A percentile compares a stretch with the other conserved stretches of the same genome.
Conservation (phyloP, 257 asterid genomes). For the Capsicum pubescens region DNA sequence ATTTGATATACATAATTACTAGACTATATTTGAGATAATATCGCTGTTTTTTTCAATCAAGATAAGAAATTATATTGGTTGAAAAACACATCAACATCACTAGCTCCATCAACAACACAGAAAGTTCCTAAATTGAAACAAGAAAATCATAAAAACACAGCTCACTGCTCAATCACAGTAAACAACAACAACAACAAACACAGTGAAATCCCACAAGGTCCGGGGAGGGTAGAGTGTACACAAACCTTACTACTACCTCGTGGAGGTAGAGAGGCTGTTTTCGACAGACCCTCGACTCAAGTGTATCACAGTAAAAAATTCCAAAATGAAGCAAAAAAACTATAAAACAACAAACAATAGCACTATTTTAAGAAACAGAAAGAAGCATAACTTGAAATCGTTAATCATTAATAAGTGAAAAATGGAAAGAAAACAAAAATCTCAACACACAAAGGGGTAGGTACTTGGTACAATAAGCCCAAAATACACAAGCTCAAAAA, state of each 20-base stretch:
- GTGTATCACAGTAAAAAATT: background rate
- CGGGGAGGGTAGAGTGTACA: no score
- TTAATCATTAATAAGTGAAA: slow-evolving; percentile 21
- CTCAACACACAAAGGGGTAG: background rate
- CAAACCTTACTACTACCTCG: no score
- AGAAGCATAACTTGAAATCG: slow-evolving; percentile 27
- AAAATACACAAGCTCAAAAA: slow-evolving; percentile 23
- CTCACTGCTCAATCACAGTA: background rate
- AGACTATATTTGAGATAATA: no score
- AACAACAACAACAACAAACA: no score
- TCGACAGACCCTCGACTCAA: no score
- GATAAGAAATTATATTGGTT: no score
- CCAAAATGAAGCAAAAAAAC: slow-evolving; percentile 19
- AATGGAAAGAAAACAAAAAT: slow-evolving; percentile 21
- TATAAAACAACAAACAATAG: background rate
- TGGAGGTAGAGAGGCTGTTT: no score
- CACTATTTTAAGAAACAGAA: background rate
- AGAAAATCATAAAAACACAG: slow-evolving; percentile 28
- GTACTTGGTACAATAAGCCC: background rate
- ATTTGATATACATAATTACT: no score
- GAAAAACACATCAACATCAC: slow-evolving; percentile 43
- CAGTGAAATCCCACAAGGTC: no score
- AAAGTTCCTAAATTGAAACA: slow-evolving; percentile 27
- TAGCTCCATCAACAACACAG: slow-evolving; percentile 49
- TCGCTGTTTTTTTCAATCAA: no score